Evolutionary conservation across 371 early-diverging fungal species (phyloP), one percentile per base, ranked within the genome.

Genomic region (Batrachochytrium dendrobatidis): DNA sequence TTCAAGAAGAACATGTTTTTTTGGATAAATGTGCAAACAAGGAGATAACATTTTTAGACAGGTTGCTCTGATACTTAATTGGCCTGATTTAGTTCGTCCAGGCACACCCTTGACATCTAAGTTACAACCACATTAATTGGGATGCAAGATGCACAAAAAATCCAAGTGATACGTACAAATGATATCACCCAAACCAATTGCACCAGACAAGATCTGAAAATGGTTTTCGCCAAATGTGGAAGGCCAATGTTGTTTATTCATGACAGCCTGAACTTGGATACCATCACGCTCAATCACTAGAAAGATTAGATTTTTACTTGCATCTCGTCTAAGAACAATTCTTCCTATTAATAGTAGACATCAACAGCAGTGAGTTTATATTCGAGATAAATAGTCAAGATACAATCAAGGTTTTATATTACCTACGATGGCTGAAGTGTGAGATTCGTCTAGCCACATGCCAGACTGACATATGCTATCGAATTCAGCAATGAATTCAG

Each of bases 21-120:
- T 58, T 3, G 99, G 99, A 28, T 96, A 81, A 6, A 82, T 73
- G 58, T 86, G 87, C 20, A 94, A 63, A 60, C 98, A 98, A 12
- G 99, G 96, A 2, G 95, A 65, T 15, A 99, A 80, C 4, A 96
- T 71, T n/a, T 70, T 62, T 28, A 89, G 62, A 0, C 71, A 65
- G 1, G 69, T 68, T 28, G 83, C 86, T 65, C 88, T 85, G 2
- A 98, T 65, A 62, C 89, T 87, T 1, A 88, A 67, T 66, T 95
- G 90, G 6, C 94, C 94, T 8, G 83, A 83, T 48, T 84, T 34
- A 8, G 46, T 54, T 24, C 55, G 25, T 6, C 64, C 60, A 30
- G 55, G 64, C 29, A 28, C 18, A 5, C 58, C 59, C 17, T 30
- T 7, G 6, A 34, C 50, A 15, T 32, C 48, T 46, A 51, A 32